Evolutionary conservation across 176 grass and related monocot genomes (phyloP).

Genomic region (Oryza australiensis): DNA sequence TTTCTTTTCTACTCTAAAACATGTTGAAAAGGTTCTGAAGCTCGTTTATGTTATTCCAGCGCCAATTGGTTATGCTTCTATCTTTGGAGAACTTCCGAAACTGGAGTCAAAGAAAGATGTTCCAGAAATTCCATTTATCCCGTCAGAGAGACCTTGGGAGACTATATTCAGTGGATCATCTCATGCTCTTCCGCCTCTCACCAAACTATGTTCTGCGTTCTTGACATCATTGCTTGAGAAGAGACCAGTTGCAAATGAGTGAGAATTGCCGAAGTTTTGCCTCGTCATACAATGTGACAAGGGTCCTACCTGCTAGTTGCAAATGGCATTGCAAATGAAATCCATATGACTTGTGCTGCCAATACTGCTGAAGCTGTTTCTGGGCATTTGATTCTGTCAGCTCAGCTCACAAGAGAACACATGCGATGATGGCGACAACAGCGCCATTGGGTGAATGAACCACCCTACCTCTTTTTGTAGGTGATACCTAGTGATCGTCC

Average conservation of each 20-base stretch:
- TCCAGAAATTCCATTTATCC: slow-evolving; percentile 61
- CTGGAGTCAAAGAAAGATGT: slow-evolving; percentile 48
- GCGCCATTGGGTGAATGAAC: not conserved
- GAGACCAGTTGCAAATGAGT: slow-evolving; percentile 40
- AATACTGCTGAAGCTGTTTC: not conserved
- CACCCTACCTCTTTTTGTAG: slow-evolving; percentile 19
- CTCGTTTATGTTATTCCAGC: slow-evolving; percentile 49
- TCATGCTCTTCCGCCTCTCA: slow-evolving; percentile 79
- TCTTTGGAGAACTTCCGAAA: slow-evolving; percentile 72
- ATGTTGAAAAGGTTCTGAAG: not conserved
- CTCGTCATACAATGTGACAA: not conserved
- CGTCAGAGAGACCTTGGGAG: slow-evolving; percentile 88
- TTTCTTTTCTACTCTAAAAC: not conserved
- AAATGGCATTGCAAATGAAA: not conserved
- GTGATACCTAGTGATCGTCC: not conserved
- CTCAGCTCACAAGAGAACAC: not conserved
- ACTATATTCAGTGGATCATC: slow-evolving; percentile 90
- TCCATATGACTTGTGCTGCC: not conserved
- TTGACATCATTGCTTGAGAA: slow-evolving; percentile 85
- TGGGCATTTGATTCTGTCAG: not conserved
- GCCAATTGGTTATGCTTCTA: slow-evolving; percentile 67
- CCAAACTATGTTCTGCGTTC: slow-evolving; percentile 73
- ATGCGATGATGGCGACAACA: not conserved
- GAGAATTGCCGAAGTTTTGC: not conserved
- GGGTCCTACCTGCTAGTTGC: not conserved